These are phyloP conservation scores for Phoma sp. DNA, from an alignment of 2,329 filamentous ascomycete genomes.

Conservation along the genomic window DNA sequence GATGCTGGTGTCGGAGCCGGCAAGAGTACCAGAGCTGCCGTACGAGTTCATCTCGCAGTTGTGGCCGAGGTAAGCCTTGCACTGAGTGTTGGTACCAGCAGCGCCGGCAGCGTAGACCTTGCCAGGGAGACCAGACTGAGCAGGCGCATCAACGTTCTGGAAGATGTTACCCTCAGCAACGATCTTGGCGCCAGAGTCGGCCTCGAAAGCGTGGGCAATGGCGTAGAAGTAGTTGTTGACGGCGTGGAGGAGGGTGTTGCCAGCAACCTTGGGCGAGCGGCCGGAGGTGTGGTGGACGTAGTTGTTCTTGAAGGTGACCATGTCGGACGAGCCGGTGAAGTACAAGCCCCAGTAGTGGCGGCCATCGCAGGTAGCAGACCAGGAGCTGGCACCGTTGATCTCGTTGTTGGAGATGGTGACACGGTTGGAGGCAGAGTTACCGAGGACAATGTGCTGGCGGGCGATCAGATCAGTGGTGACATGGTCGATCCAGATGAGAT, in stretches of 20 bases:
- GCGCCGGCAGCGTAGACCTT: conserved; percentile 50
- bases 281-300: conserved; percentile 67
- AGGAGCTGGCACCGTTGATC: conserved; percentile 63
- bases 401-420: conserved; percentile 68
- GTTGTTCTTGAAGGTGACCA: conserved; percentile 67
- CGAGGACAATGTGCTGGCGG: conserved; percentile 68
- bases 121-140: conserved; percentile 53
- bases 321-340: conserved; percentile 63
- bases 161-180: conserved; percentile 67
- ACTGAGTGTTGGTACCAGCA: conserved; percentile 48
- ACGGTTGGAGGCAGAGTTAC: conserved; percentile 60
- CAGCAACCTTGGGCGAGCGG: conserved; percentile 63
- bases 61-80: conserved; percentile 57
- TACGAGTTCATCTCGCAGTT: conserved; percentile 59
- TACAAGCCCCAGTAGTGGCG: conserved; percentile 68
- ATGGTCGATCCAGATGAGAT: conserved; percentile 39
- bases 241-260: conserved; percentile 65
- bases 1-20: conserved; percentile 56
- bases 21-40: conserved; percentile 35
- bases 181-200: conserved; percentile 49
- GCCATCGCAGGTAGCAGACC: conserved; percentile 65
- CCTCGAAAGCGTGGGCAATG: conserved; percentile 66
- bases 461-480: conserved; percentile 63
- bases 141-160: conserved; percentile 58
- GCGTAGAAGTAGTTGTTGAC: conserved; percentile 70